Conservation (phyloP, 2,329 filamentous ascomycete genomes). For the Diaporthe eres region DNA sequence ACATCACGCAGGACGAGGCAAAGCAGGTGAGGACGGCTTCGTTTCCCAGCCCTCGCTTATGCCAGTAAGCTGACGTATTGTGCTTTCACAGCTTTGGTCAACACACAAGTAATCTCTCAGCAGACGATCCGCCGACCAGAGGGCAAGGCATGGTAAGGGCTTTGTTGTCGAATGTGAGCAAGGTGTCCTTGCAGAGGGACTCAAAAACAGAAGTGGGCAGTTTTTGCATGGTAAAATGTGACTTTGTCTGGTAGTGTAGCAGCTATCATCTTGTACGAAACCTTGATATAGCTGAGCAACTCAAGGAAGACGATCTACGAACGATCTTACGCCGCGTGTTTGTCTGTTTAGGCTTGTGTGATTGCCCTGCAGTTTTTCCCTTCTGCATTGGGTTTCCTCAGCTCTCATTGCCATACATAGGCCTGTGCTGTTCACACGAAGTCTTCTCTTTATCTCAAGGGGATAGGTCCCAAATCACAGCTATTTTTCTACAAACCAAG, state of each 20-base stretch:
- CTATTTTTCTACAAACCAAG: not conserved
- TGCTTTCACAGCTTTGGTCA: slow-evolving; percentile 7
- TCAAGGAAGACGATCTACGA: not conserved
- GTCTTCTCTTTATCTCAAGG: too few species aligned
- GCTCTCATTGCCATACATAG: too few species aligned
- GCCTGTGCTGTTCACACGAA: too few species aligned
- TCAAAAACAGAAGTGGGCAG: not conserved
- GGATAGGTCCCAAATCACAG: too few species aligned
- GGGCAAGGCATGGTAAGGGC: not conserved
- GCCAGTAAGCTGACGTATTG: not conserved
- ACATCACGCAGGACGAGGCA: slow-evolving; percentile 80
- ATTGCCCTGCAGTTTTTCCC: not conserved
- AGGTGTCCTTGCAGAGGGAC: not conserved
- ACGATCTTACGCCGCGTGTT: not conserved
- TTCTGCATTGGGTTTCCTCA: too few species aligned
- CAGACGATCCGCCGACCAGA: too few species aligned
- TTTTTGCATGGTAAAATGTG: not conserved
- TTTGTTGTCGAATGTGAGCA: not conserved
- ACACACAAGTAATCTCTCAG: not conserved
- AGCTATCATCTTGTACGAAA: not conserved
- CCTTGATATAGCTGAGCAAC: not conserved
- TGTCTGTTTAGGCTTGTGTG: not conserved
- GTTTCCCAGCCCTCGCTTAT: not conserved
- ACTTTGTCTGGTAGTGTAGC: not conserved
- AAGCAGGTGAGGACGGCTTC: slow-evolving; percentile 61